Conservation (phyloP, 2,329 filamentous ascomycete genomes). For the Thelonectria discophora region DNA sequence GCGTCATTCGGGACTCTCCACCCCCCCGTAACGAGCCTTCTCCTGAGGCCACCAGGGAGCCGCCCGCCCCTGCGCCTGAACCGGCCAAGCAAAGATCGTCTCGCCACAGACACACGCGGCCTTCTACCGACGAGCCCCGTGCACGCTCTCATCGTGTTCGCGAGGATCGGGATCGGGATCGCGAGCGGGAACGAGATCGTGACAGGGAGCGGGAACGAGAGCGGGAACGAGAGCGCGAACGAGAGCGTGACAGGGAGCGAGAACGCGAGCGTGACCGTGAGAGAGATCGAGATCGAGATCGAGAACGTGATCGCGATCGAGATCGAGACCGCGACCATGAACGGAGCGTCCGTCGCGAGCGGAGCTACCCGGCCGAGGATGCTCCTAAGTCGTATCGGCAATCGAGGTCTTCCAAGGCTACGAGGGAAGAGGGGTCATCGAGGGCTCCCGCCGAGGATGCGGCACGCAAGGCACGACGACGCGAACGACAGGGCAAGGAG, state of each 20-base stretch:
- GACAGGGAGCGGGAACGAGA: constrained; percentile 30
- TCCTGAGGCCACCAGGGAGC: constrained; percentile 35
- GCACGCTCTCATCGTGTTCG: constrained; percentile 35
- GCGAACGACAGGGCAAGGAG: constrained; percentile 45
- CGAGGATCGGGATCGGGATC: constrained; percentile 1
- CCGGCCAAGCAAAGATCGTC: constrained; percentile 43
- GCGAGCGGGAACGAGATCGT: constrained; percentile 9
- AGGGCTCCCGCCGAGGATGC: constrained; percentile 43
- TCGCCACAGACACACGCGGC: constrained; percentile 30
- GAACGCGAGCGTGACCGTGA: constrained; percentile 5
- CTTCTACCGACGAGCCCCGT: constrained; percentile 36
- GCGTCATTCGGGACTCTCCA: constrained; percentile 41
- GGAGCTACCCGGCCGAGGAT: constrained; percentile 19
- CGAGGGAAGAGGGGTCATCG: constrained; percentile 38
- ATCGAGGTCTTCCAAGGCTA: constrained; percentile 31
- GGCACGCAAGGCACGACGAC: constrained; percentile 47
- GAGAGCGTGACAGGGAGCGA: constrained; percentile 8
- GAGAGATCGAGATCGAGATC: constrained; percentile 16
- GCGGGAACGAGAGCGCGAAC: constrained; percentile 17
- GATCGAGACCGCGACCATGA: constrained; percentile 8
- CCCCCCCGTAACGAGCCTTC: constrained; percentile 38
- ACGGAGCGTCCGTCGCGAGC: constrained; percentile 3
- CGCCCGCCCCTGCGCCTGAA: constrained; percentile 38
- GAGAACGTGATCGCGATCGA: constrained; percentile 9
- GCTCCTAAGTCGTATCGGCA: constrained; percentile 18